Base-by-base conservation (phyloP, 768 basidiomycete genomes). In the Cystofilobasidium capitatum region DNA sequence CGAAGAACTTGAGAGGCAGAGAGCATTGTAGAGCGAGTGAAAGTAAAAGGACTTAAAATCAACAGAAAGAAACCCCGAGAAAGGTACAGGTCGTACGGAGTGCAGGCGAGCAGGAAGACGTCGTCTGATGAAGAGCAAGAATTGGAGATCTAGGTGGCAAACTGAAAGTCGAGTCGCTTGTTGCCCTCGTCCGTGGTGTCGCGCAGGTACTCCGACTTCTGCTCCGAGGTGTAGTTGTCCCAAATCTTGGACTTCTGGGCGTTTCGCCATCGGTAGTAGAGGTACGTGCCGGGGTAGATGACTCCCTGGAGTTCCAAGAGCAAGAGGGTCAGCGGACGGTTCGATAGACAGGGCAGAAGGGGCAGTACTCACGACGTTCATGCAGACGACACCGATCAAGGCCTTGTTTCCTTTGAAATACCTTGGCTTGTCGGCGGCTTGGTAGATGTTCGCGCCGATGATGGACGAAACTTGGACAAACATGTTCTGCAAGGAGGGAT, bases 391-490 rank as follows among this genome's bases (percentile, higher is more conserved):
- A n/a, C 76, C 80, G 45, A 86, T 82, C 31, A 86, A 79, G 26
- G 75, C 79, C 26, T 80, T 77, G 71, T 86, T 87, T 55, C 84
- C 86, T 47, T 81, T 79, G 73, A 83, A 83, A 73, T 86, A 76
- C 4, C 70, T 64, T 0, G 75, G 74, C 47, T 61, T 84, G 83
- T 74, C 65, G 45, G 29, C 47, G 22, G 62, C 45, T 33, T 47
- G 45, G 31, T 63, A 47, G 22, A 49, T 13, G 31, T 86, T 83
- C 20, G 81, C 79, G 80, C 82, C 70, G n/a, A 86, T 76, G 58
- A 84, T 76, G 13, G 71, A 72, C 0, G 69, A 70, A 1, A 69
- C 47, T 54, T 77, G 78, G 0, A 78, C 77, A 6, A 24, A 9
- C 59, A 61, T 61, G 59, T 61, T 61, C 36, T 61, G 42, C 2